Conservation (phyloP, 1,139 yeast species). For the Kluyveromyces sp. region DNA sequence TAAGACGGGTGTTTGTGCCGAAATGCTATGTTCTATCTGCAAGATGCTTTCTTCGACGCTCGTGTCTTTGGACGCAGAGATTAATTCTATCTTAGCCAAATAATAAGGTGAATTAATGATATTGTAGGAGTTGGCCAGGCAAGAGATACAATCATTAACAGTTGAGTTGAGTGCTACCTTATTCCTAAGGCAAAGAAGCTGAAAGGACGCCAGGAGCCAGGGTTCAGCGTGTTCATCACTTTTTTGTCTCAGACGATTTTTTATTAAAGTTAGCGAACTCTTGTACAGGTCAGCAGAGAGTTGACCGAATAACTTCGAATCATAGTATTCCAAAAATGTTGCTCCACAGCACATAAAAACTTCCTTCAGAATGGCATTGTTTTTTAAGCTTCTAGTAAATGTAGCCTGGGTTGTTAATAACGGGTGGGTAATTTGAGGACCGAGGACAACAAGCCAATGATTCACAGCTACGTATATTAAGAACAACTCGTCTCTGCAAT, state of each 20-base stretch:
- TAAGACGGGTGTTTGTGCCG: conserved; percentile 6
- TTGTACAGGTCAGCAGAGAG: conserved; percentile 28
- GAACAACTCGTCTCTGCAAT: conserved; percentile 22
- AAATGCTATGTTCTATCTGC: conserved; percentile 2
- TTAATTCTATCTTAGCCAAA: conserved; percentile 1
- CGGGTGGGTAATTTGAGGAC: conserved; percentile 40
- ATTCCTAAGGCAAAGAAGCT: conserved; percentile 34
- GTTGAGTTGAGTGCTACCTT: conserved; percentile 31
- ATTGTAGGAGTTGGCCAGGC: conserved; percentile 28
- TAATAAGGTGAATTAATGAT: conserved; percentile 18
- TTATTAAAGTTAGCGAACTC: conserved; percentile 21
- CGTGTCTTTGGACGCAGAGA: background rate
- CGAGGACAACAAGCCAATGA: conserved; percentile 35
- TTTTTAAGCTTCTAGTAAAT: conserved; percentile 30
- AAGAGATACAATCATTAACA: conserved; percentile 28
- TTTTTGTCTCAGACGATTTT: conserved; percentile 14
- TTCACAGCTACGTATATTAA: conserved; percentile 34
- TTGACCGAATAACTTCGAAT: conserved; percentile 15
- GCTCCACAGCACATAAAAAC: conserved; percentile 38
- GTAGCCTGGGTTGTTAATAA: conserved; percentile 37
- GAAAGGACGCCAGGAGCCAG: conserved; percentile 37
- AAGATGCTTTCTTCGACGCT: conserved; percentile 4
- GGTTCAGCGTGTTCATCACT: conserved; percentile 20
- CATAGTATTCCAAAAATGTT: conserved; percentile 31
- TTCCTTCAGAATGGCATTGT: conserved; percentile 31